Conservation (phyloP, 2,329 filamentous ascomycete genomes). For the Aspergillus pseudoviridinutans region DNA sequence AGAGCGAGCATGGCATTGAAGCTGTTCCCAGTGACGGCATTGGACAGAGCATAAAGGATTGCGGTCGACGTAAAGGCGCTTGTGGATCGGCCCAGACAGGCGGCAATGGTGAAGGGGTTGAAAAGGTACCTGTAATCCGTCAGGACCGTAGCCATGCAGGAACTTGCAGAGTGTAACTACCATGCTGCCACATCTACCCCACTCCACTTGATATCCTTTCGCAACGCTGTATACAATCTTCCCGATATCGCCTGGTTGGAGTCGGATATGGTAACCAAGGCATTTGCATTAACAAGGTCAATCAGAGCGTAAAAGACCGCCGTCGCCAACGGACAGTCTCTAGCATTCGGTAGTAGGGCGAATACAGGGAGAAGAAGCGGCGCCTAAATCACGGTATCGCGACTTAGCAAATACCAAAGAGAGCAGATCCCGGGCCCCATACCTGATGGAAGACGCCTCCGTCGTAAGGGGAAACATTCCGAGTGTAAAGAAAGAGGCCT, state of each 20-base stretch:
- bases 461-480: constrained; percentile 95
- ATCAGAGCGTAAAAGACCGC: constrained; percentile 75
- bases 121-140: constrained; percentile 69
- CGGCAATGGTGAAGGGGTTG: constrained; percentile 89
- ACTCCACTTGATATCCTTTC: constrained; percentile 70
- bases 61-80: constrained; percentile 85
- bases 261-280: constrained; percentile 72
- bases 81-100: constrained; percentile 85
- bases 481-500: constrained; percentile 90
- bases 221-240: constrained; percentile 70
- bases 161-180: constrained; percentile 45
- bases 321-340: constrained; percentile 66
- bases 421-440: constrained; percentile 1
- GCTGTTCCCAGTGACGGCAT: constrained; percentile 69
- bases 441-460: constrained; percentile 76
- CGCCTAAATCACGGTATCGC: constrained; percentile 50
- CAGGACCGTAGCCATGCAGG: neutral
- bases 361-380: constrained; percentile 89
- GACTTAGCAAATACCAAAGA: neutral
- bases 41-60: constrained; percentile 77
- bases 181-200: constrained; percentile 72
- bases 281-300: constrained; percentile 77
- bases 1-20: constrained; percentile 78
- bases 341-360: constrained; percentile 72
- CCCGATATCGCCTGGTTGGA: constrained; percentile 75